Percentiles rank a stretch among this genome's conserved stretches.
These are phyloP conservation scores for Neurospora cerealis DNA, from an alignment of 495 filamentous ascomycete genomes.

Conservation along the genomic window DNA sequence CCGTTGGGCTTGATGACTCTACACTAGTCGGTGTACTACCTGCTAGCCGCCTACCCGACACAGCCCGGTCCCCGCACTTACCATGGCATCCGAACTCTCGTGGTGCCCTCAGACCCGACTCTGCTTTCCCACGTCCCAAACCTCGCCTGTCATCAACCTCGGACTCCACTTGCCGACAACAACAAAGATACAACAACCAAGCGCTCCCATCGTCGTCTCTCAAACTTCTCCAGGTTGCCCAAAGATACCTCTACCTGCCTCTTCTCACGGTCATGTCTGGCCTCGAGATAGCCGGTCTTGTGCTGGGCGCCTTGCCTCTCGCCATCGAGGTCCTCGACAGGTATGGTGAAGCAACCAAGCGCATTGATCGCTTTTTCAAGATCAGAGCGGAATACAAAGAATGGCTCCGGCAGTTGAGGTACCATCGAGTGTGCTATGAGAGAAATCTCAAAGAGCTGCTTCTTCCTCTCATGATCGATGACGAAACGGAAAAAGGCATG, in stretches of 20 bases:
- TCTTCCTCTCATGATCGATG: constrained; percentile 4
- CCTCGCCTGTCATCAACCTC: too few species aligned
- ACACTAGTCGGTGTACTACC: too few species aligned
- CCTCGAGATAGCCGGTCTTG: constrained; percentile 24
- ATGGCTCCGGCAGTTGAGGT: constrained; percentile 14
- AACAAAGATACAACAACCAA: neutral
- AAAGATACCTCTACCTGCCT: too few species aligned
- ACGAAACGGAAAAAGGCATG: neutral
- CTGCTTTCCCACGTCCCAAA: neutral
- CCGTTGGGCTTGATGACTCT: too few species aligned
- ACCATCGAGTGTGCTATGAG: constrained; percentile 6
- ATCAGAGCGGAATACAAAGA: constrained; percentile 18
- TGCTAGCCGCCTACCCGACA: neutral
- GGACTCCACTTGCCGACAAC: too few species aligned
- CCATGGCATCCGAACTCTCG: too few species aligned
- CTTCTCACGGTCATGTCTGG: constrained; percentile 14
- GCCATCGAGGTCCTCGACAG: constrained; percentile 20
- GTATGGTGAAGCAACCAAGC: constrained; percentile 18
- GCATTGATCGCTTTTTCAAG: constrained; percentile 15
- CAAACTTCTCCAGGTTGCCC: neutral
- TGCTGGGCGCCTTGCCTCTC: constrained; percentile 23
- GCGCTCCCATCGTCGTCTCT: too few species aligned
- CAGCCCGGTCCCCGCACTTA: too few species aligned
- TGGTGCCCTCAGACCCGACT: too few species aligned
- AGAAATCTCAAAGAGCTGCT: constrained; percentile 7